Evolutionary conservation across 2,329 filamentous ascomycete genomes (phyloP).

Genomic region (Ilyonectria sp.): DNA sequence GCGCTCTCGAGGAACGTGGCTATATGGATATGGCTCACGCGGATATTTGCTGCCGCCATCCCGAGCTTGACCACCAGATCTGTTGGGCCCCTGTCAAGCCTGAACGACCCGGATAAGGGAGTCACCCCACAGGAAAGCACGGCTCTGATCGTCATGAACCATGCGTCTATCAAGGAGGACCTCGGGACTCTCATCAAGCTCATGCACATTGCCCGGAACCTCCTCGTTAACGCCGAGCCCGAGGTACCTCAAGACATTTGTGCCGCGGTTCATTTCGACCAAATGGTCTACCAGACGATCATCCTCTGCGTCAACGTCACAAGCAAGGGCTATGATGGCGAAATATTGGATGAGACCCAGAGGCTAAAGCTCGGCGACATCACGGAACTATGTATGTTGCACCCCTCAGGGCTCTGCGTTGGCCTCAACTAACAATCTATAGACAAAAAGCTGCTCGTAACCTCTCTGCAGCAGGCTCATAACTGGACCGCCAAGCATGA

Average conservation of each 20-base stretch:
- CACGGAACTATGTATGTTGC: slow-evolving; percentile 74
- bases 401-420: background rate
- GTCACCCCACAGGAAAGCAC: slow-evolving; percentile 75
- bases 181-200: slow-evolving; percentile 76
- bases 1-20: slow-evolving; percentile 73
- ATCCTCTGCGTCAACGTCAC: slow-evolving; percentile 77
- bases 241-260: slow-evolving; percentile 77
- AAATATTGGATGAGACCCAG: slow-evolving; percentile 72
- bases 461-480: slow-evolving; percentile 76
- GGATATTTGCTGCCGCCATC: slow-evolving; percentile 73
- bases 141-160: slow-evolving; percentile 74
- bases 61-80: slow-evolving; percentile 73
- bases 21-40: slow-evolving; percentile 76
- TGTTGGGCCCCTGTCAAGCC: slow-evolving; percentile 68
- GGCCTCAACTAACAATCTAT: slow-evolving; percentile 15
- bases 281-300: slow-evolving; percentile 77
- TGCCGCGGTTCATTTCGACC: slow-evolving; percentile 75
- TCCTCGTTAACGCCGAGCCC: slow-evolving; percentile 75
- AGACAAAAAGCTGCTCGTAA: slow-evolving; percentile 79
- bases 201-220: slow-evolving; percentile 76
- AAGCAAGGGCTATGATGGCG: slow-evolving; percentile 77
- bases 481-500: slow-evolving; percentile 81
- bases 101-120: slow-evolving; percentile 69
- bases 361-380: slow-evolving; percentile 73
- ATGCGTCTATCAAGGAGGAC: slow-evolving; percentile 73